Conservation (phyloP, 1,139 yeast genomes). For the Pichia sp. region DNA sequence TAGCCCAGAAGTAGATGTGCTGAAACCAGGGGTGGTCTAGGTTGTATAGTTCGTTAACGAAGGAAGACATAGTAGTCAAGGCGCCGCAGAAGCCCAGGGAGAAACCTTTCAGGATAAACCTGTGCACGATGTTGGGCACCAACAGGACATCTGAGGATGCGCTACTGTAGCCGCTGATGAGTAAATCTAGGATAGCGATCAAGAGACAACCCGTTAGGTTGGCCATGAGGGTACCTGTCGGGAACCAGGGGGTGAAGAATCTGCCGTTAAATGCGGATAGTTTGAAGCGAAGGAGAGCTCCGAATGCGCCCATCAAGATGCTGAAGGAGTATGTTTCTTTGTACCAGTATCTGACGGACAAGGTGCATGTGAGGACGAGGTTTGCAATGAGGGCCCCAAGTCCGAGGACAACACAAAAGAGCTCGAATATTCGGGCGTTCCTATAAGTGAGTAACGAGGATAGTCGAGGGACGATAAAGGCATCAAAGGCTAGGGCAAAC, state of each 20-base stretch:
- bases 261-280: conserved; percentile 40
- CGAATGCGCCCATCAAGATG: conserved; percentile 60
- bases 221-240: conserved; percentile 71
- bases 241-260: conserved; percentile 39
- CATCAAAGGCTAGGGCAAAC: conserved; percentile 29
- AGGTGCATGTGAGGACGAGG: conserved; percentile 27
- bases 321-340: conserved; percentile 59
- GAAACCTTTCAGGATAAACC: conserved; percentile 56
- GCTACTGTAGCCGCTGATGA: conserved; percentile 43
- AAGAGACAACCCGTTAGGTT: conserved; percentile 58
- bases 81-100: conserved; percentile 75
- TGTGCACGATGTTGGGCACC: conserved; percentile 36
- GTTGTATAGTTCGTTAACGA: conserved; percentile 59
- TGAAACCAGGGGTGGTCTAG: conserved; percentile 29
- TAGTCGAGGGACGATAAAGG: conserved; percentile 7
- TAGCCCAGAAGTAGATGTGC: conserved; percentile 37
- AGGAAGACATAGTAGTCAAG: conserved; percentile 73
- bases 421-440: conserved; percentile 19
- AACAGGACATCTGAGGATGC: conserved; percentile 26
- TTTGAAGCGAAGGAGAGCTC: conserved; percentile 59
- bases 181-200: conserved; percentile 50
- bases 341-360: conserved; percentile 38
- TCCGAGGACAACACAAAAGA: conserved; percentile 22
- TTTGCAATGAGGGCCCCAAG: conserved; percentile 26
- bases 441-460: conserved; percentile 12